Percentiles rank a stretch among this genome's conserved stretches.
Evolutionary conservation across 2,329 filamentous ascomycete genomes (phyloP).

Genomic region (Penicillium oxalicum): DNA sequence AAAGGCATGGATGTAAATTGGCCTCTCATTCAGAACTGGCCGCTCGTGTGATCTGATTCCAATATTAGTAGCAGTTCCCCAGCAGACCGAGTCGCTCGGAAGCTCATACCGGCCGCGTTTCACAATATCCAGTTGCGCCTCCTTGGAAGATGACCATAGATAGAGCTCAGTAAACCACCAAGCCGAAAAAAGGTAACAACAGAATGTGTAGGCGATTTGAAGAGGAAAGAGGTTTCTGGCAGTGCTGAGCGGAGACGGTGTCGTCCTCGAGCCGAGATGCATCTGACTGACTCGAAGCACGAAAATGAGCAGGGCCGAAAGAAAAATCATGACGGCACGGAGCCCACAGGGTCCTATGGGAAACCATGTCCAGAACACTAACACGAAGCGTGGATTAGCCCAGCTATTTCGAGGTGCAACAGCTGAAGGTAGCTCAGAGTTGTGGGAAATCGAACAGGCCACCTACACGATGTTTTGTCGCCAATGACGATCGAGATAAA

Average conservation of each 20-base stretch:
- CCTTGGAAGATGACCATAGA: conserved; percentile 60
- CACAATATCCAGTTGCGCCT: conserved; percentile 64
- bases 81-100: too few species aligned
- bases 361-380: conserved; percentile 82
- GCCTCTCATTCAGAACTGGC: conserved; percentile 74
- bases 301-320: conserved; percentile 70
- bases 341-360: conserved; percentile 70
- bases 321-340: conserved; percentile 68
- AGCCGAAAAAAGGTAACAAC: conserved; percentile 72
- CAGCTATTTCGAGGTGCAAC: neutral
- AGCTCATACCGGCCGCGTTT: conserved; percentile 58
- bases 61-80: conserved; percentile 9
- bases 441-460: neutral
- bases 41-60: conserved; percentile 53
- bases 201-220: conserved; percentile 61
- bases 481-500: conserved; percentile 64
- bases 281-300: conserved; percentile 80
- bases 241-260: conserved; percentile 60
- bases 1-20: conserved; percentile 70
- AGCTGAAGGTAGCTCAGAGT: neutral
- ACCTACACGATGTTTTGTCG: conserved; percentile 63
- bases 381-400: neutral
- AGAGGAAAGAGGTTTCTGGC: conserved; percentile 54
- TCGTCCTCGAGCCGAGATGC: conserved; percentile 68
- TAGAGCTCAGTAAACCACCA: conserved; percentile 76